Evolutionary conservation across 257 asterid species (phyloP).

Genomic region (Nicotiana paniculata): DNA sequence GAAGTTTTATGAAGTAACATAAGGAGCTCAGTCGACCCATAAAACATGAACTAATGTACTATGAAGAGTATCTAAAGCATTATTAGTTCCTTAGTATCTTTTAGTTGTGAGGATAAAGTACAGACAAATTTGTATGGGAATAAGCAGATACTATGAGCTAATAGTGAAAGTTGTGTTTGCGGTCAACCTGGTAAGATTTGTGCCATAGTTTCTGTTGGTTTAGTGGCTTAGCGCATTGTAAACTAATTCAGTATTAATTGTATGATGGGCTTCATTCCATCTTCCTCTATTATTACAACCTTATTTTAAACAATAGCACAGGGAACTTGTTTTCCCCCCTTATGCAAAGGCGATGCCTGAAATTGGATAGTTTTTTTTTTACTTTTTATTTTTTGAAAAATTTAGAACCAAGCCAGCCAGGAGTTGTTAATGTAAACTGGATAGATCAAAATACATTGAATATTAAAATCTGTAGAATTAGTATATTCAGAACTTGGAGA

Average conservation of each 20-base stretch:
- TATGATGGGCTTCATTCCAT: no score
- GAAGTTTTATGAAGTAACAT: not conserved
- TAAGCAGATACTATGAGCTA: not conserved
- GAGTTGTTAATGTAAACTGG: no score
- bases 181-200: not conserved
- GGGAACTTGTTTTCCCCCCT: not conserved
- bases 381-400: no score
- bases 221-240: not conserved
- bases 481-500: not conserved
- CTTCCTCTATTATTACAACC: not conserved
- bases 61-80: not conserved
- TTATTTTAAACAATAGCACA: not conserved
- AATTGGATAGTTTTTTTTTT: no score
- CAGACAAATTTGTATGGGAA: no score
- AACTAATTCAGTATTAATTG: not conserved
- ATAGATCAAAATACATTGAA: no score
- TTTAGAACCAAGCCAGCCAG: no score
- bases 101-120: not conserved
- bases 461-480: not conserved
- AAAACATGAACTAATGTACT: not conserved
- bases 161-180: not conserved
- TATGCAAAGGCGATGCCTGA: no score
- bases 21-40: not conserved
- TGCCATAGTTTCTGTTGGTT: not conserved
- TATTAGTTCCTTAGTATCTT: not conserved